A percentile compares a stretch with the other conserved stretches of the same genome.
phyloP scores from a whole-genome alignment of 768 basidiomycete species.

The Sistotremastrum suecicum region DNA sequence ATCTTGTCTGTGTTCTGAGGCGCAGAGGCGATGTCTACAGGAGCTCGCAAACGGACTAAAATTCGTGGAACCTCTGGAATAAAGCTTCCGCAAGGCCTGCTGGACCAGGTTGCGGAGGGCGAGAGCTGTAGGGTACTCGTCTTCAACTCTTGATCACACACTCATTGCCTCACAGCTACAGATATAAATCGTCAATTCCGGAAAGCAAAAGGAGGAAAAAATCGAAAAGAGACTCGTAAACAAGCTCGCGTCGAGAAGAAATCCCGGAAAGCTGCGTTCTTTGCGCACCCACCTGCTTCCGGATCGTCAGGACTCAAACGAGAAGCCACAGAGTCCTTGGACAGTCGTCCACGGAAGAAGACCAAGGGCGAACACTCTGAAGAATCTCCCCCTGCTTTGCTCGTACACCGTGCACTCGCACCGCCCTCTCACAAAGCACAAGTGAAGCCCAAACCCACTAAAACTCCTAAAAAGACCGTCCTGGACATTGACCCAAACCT shows the following conservation, averaged over 20 bases:
- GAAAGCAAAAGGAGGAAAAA: no score
- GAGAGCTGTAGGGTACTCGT: no score
- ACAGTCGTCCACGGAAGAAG: constrained; percentile 29
- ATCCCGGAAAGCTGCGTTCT: constrained; percentile 47
- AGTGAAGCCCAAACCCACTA: constrained; percentile 1
- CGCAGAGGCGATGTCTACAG: no score
- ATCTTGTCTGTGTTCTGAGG: no score
- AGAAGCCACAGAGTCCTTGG: constrained; percentile 32
- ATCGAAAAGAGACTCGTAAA: constrained; percentile 51
- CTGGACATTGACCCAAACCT: constrained; percentile 4
- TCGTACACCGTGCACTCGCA: background rate
- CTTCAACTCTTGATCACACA: no score
- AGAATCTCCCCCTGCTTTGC: background rate
- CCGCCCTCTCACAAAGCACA: background rate
- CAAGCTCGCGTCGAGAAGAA: constrained; percentile 45
- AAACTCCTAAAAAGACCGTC: constrained; percentile 1
- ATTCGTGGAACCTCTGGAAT: no score
- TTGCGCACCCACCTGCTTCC: constrained; percentile 15
- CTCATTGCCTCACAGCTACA: no score
- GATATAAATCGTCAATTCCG: no score
- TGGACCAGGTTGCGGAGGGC: no score
- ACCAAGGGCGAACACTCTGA: constrained; percentile 15
- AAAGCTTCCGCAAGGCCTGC: no score
- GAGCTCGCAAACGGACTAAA: no score
- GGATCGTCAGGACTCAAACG: constrained; percentile 28